Evolutionary conservation across 2,329 filamentous ascomycete species (phyloP), one percentile per base, ranked within the genome.

Genomic region (Fusarium pseudocircinatum): DNA sequence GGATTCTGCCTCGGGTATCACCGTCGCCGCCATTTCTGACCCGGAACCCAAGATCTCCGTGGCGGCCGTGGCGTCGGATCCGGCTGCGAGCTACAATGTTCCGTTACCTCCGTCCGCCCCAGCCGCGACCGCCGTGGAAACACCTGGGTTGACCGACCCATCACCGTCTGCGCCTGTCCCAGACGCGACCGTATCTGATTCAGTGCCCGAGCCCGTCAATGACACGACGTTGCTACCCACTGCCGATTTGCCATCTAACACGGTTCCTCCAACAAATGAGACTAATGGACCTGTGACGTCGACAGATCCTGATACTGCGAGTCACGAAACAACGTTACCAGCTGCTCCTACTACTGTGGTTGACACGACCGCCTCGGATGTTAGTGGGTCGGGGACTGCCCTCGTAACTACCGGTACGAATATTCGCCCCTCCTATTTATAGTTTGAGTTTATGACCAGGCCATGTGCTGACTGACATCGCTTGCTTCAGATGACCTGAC

Each of bases 1-100:
- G 69, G 79, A 81, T 74, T 73, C 80, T 53, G 75, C 75, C 62
- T 81, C 83, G 43, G 82, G 80, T 73, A 78, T 81, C 60, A 84
- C 84, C 63, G 74, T 82, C 69, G 77, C 78, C 68, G 77, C 78
- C 65, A 79, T 79, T 72, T 77, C 82, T 34, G 63, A 75, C 63
- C 75, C 75, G 44, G 78, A 76, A 46, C 64, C 74, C 34, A 67
- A 66, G 54, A 60, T 69, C 37, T 75, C 76, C 47, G 62, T 68
- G 63, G 77, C 78, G 59, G 75, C 60, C 64, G 72, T 73, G 63
- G 75, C 71, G 47, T 67, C 77, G 24, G 67, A 70, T 56, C 70
- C 74, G 58, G 71, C 58, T 43, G 69, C 73, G 34, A 78, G 73
- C 61, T 70, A 74, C 60, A 54, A 77, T 75, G 68, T 65, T 30